A percentile compares a stretch with the other conserved stretches of the same genome.
These are phyloP conservation scores for Chaetomium fimeti DNA, from an alignment of 495 filamentous ascomycete genomes.

Conservation along the genomic window DNA sequence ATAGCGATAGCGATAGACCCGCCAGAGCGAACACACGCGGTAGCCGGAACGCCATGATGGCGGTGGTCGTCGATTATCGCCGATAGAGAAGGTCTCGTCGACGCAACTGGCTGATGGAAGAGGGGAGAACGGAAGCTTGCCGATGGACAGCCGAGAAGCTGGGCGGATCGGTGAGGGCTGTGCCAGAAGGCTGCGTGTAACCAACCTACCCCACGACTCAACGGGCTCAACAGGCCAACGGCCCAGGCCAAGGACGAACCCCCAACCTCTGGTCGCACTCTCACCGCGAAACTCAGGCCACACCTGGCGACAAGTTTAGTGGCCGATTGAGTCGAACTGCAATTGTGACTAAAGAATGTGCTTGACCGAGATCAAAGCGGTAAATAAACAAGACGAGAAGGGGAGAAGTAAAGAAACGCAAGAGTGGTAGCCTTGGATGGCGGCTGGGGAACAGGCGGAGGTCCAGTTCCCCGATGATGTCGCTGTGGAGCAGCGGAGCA, in stretches of 20 bases:
- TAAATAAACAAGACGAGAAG: not conserved
- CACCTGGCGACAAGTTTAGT: slow-evolving; percentile 4
- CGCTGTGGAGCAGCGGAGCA: slow-evolving; percentile 25
- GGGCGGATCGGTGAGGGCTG: slow-evolving; percentile 18
- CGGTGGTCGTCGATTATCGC: slow-evolving; percentile 21
- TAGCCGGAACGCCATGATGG: slow-evolving; percentile 42
- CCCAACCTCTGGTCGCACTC: not conserved
- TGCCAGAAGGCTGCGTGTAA: slow-evolving; percentile 21
- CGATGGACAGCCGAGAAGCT: not conserved
- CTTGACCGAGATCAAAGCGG: not conserved
- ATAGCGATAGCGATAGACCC: slow-evolving; percentile 44
- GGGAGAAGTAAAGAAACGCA: not conserved
- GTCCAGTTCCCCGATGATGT: slow-evolving; percentile 22
- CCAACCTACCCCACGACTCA: slow-evolving; percentile 25
- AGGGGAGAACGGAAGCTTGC: not conserved
- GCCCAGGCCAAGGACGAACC: not conserved
- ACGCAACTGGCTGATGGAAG: slow-evolving; percentile 20
- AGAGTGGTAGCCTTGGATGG: not conserved
- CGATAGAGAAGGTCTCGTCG: slow-evolving; percentile 34
- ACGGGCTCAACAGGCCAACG: slow-evolving; percentile 4
- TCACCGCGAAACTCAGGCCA: slow-evolving; percentile 2
- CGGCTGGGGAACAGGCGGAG: not conserved
- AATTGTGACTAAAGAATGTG: not conserved
- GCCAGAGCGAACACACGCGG: slow-evolving; percentile 37
- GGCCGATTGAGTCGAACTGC: not conserved